These are phyloP conservation scores for Hordeum pubiflorum DNA, from an alignment of 202 grass and related monocot species.

Conservation along the genomic window DNA sequence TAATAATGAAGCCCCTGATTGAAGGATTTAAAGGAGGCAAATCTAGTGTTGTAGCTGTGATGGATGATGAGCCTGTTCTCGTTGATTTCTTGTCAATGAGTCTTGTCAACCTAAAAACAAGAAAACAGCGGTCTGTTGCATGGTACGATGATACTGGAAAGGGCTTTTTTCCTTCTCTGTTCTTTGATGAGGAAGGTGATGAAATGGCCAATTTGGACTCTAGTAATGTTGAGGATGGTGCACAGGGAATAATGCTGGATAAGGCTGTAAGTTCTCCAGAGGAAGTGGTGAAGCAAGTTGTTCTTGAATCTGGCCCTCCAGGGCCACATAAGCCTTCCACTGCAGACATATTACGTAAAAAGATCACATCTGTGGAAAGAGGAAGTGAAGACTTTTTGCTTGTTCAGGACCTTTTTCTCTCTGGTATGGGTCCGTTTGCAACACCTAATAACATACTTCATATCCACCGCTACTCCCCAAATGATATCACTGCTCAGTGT, in stretches of 20 bases:
- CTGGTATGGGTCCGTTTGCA: slow-evolving; percentile 67
- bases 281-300: slow-evolving; percentile 57
- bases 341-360: slow-evolving; percentile 52
- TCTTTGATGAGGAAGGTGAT: slow-evolving; percentile 58
- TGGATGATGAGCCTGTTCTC: slow-evolving; percentile 48
- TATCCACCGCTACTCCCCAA: slow-evolving; percentile 56
- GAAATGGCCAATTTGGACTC: slow-evolving; percentile 19
- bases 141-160: slow-evolving; percentile 77
- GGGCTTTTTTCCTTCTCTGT: slow-evolving; percentile 61
- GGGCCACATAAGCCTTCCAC: slow-evolving; percentile 25
- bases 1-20: slow-evolving; percentile 51
- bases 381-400: slow-evolving; percentile 43
- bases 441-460: slow-evolving; percentile 45
- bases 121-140: slow-evolving; percentile 70
- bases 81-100: slow-evolving; percentile 86
- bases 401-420: slow-evolving; percentile 56
- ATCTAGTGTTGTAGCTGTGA: slow-evolving; percentile 48
- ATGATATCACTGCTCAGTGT: slow-evolving; percentile 50
- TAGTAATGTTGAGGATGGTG: slow-evolving; percentile 14
- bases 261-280: slow-evolving; percentile 35
- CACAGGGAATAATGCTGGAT: slow-evolving; percentile 29
- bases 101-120: slow-evolving; percentile 56
- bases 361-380: slow-evolving; percentile 56
- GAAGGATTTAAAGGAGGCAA: slow-evolving; percentile 51
- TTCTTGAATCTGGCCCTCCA: slow-evolving; percentile 40